Evolutionary conservation across 2,329 filamentous ascomycete genomes (phyloP).

Genomic region (Ophiostoma himal-ulmi): DNA sequence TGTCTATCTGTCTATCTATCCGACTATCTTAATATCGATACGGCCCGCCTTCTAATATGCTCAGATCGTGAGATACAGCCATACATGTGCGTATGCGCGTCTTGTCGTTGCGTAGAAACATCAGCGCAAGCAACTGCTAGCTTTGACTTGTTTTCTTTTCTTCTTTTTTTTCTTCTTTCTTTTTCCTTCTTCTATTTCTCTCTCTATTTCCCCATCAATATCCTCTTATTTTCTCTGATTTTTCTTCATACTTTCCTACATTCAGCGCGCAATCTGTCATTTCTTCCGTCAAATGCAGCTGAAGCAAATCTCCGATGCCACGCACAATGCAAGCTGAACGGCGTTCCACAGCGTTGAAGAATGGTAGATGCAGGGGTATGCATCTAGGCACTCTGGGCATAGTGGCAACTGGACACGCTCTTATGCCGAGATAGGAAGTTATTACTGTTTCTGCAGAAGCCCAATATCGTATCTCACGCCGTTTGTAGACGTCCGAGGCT

Average conservation of each 20-base stretch:
- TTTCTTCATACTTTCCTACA: too few relatives aligned
- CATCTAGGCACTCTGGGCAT: not conserved
- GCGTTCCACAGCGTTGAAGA: not conserved
- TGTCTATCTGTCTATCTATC: not conserved
- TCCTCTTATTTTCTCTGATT: not conserved
- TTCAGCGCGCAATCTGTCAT: not conserved
- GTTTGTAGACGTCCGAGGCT: not conserved
- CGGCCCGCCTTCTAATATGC: not conserved
- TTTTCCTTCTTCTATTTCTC: too few relatives aligned
- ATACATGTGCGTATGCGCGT: not conserved
- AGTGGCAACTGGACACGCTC: not conserved
- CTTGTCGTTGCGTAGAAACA: not conserved
- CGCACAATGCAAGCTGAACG: not conserved
- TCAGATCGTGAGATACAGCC: not conserved
- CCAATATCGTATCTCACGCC: not conserved
- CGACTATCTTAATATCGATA: not conserved
- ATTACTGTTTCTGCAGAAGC: not conserved
- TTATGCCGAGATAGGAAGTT: not conserved
- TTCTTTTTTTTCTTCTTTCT: too few relatives aligned
- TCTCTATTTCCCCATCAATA: too few relatives aligned
- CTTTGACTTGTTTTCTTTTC: not conserved
- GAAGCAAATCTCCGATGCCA: not conserved
- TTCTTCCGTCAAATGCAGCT: not conserved
- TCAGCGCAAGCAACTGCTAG: not conserved
- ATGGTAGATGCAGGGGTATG: constrained; percentile 5